phyloP scores from a whole-genome alignment of 129 eudicot species.

The Pittosporum tobira region DNA sequence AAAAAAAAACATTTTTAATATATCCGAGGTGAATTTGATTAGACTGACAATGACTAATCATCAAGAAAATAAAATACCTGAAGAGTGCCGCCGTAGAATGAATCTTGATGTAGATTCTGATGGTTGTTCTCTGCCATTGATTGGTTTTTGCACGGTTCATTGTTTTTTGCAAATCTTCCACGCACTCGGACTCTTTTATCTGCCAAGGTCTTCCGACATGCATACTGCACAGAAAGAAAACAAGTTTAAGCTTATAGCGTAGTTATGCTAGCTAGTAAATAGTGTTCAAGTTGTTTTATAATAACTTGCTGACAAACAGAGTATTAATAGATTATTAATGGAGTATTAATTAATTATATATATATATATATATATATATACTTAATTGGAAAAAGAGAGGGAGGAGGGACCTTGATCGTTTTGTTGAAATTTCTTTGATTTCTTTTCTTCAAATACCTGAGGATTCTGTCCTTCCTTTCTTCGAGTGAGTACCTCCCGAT shows the following conservation, averaged over 20 bases:
- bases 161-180: constrained; percentile 90
- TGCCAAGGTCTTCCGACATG: constrained; percentile 86
- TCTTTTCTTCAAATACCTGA: constrained; percentile 79
- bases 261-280: too few relatives aligned
- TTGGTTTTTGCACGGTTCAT: constrained; percentile 32
- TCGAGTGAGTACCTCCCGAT: constrained; percentile 66
- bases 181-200: constrained; percentile 81
- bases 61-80: constrained; percentile 24
- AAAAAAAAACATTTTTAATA: background rate
- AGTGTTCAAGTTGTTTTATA: too few relatives aligned
- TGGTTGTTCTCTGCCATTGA: constrained; percentile 7
- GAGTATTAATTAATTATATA: background rate
- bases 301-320: too few relatives aligned
- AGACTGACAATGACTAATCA: background rate
- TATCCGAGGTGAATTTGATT: too few relatives aligned
- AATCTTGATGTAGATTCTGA: constrained; percentile 17
- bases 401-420: constrained; percentile 61
- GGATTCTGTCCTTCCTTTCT: constrained; percentile 84
- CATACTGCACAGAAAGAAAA: constrained; percentile 47
- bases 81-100: constrained; percentile 15
- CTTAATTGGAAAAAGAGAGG: background rate
- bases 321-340: too few relatives aligned
- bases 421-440: constrained; percentile 89
- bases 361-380: too few relatives aligned
- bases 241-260: too few relatives aligned